Percentiles rank a stretch among this genome's conserved stretches.
Conservation (phyloP, 257 asterid species). For the Rubia yunnanensis region DNA sequence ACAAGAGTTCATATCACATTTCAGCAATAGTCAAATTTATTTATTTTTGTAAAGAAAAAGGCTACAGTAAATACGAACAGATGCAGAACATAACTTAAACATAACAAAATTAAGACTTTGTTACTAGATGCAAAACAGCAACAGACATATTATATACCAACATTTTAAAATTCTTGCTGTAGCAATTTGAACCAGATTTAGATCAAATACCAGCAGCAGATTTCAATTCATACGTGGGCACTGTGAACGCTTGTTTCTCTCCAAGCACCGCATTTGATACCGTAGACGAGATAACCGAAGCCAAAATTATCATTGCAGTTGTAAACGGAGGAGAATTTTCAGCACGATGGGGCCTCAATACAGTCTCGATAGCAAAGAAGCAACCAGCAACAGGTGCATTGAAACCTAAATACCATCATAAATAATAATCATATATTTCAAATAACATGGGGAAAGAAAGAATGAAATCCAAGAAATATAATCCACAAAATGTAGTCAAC, state of each 20-base stretch:
- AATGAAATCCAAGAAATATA: background rate
- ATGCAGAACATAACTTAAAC: conserved; percentile 1
- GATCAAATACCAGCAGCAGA: conserved; percentile 99
- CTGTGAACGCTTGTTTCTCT: conserved; percentile 96
- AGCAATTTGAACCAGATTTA: conserved; percentile 42
- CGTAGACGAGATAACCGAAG: conserved; percentile 94
- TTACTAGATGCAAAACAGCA: conserved; percentile 8
- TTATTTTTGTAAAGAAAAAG: background rate
- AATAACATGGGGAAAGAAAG: background rate
- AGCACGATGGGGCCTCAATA: conserved; percentile 93
- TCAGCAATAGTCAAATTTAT: conserved; percentile 14
- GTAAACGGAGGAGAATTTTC: conserved; percentile 99
- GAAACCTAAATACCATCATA: conserved; percentile 51
- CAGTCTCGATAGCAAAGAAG: conserved; percentile 99
- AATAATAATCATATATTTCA: background rate
- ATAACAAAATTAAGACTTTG: conserved; percentile 2
- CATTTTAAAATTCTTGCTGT: conserved; percentile 13
- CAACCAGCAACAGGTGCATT: conserved; percentile 99
- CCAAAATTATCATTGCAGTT: conserved; percentile 96
- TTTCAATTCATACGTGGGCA: conserved; percentile 99
- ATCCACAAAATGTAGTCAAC: background rate
- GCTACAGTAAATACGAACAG: background rate
- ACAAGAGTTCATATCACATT: conserved; percentile 13
- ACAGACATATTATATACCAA: conserved; percentile 12
- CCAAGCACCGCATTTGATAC: conserved; percentile 98